Evolutionary conservation across 1,284 basidiomycete species (phyloP), one percentile per base, ranked within the genome.

Genomic region (Rhodotorula glutinis): DNA sequence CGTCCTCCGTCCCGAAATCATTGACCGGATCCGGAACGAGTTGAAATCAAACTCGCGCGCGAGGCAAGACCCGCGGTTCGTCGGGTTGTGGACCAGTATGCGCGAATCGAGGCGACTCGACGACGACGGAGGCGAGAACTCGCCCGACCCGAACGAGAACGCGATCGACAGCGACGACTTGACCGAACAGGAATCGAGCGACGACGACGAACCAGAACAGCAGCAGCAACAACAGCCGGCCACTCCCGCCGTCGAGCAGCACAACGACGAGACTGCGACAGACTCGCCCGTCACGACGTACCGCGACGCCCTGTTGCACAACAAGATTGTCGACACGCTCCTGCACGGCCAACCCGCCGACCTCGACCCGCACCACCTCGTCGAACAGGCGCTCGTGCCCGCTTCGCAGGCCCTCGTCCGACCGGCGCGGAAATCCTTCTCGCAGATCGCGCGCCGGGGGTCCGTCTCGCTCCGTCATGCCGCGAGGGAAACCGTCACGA

Each of bases 321-420:
- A 55, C 27, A 59, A 62, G 53, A 64, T 68, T 38, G 47, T 68
- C 56, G 62, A 64, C n/a, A 29, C 62, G n/a, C 62, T 65, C 62
- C 51, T 57, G 14, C 58, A 65, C 58, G 47, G 57, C 47, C 33
- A 38, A 19, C 21, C 29, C 23, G 27, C 30, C 47, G n/a, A 19
- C 38, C 19, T 21, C 3, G 25, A 38, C 49, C 49, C 11, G 5
- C 49, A 16, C 49, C 13, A 25, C 13, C 49, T 10, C 25, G n/a
- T 16, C 25, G 49, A 25, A 29, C 49, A 21, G 43, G 17, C 17
- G 14, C 43, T 44, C 43, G 43, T 44, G 9, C 33, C 33, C 7
- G 33, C 33, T 38, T 38, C 33, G 16, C 51, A 61, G 44, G 62
- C 68, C 11, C 60, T 70, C 62, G 64, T 63, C 13, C 64, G 64